These are phyloP conservation scores for Urochloa ruziziensis DNA, from an alignment of 176 grass and related monocot genomes.

Conservation along the genomic window DNA sequence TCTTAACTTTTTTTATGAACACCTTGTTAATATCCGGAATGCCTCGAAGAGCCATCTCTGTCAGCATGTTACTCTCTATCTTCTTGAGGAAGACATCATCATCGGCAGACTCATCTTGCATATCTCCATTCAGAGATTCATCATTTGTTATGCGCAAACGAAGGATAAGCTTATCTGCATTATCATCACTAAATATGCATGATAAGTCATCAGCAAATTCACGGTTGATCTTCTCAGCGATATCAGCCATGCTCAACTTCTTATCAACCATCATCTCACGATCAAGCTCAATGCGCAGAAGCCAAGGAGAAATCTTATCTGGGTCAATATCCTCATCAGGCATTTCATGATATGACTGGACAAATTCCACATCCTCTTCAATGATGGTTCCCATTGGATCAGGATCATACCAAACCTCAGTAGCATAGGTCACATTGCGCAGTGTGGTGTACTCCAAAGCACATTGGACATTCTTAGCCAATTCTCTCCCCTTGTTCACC, in stretches of 20 bases:
- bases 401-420: slow-evolving; percentile 92
- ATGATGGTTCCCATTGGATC: slow-evolving; percentile 78
- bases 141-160: slow-evolving; percentile 86
- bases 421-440: slow-evolving; percentile 95
- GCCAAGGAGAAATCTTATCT: slow-evolving; percentile 90
- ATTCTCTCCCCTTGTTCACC: slow-evolving; percentile 75
- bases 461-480: slow-evolving; percentile 94
- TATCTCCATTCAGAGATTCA: slow-evolving; percentile 80
- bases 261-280: slow-evolving; percentile 99
- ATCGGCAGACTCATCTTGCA: slow-evolving; percentile 81
- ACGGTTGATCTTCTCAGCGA: slow-evolving; percentile 88
- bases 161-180: slow-evolving; percentile 96
- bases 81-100: slow-evolving; percentile 91
- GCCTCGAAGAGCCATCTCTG: slow-evolving; percentile 86
- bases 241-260: slow-evolving; percentile 96
- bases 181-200: slow-evolving; percentile 99
- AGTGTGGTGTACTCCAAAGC: slow-evolving; percentile 92
- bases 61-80: slow-evolving; percentile 95
- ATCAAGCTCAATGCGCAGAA: slow-evolving; percentile 87
- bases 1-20: slow-evolving; percentile 73
- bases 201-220: slow-evolving; percentile 84
- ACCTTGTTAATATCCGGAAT: slow-evolving; percentile 97
- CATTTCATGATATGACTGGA: slow-evolving; percentile 92
- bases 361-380: slow-evolving; percentile 97
- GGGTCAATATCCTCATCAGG: slow-evolving; percentile 87